These are phyloP conservation scores for Neonectria punicea DNA, from an alignment of 2,329 filamentous ascomycete genomes.

Conservation along the genomic window DNA sequence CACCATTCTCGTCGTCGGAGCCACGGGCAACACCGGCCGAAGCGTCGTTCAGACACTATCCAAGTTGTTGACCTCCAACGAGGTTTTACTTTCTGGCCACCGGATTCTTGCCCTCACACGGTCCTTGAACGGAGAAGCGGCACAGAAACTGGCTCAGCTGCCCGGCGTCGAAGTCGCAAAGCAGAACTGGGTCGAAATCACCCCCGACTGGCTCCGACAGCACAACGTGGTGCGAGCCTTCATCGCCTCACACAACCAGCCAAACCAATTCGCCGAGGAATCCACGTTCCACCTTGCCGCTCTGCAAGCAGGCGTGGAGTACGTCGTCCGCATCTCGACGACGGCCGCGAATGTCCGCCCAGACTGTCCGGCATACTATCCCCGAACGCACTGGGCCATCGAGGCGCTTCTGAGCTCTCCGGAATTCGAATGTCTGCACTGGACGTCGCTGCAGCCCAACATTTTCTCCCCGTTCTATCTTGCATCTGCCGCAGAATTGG, in stretches of 20 bases:
- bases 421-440: conserved; percentile 49
- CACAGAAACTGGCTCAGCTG: conserved; percentile 45
- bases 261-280: conserved; percentile 53
- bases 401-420: conserved; percentile 50
- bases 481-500: conserved; percentile 37
- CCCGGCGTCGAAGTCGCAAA: conserved; percentile 49
- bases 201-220: conserved; percentile 52
- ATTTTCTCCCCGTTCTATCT: conserved; percentile 31
- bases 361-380: conserved; percentile 48
- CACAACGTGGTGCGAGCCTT: conserved; percentile 50
- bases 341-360: conserved; percentile 50
- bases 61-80: conserved; percentile 33
- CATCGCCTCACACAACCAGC: conserved; percentile 51
- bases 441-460: conserved; percentile 55
- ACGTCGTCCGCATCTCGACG: conserved; percentile 56
- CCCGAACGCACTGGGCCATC: conserved; percentile 54
- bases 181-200: conserved; percentile 51
- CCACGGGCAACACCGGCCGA: conserved; percentile 51
- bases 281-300: conserved; percentile 49
- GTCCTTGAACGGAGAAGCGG: conserved; percentile 18
- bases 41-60: conserved; percentile 43
- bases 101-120: conserved; percentile 36
- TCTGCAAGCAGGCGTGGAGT: conserved; percentile 51
- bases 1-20: conserved; percentile 49
- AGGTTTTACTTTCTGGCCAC: conserved; percentile 1